Evolutionary conservation across 345 rosid genomes (phyloP), one percentile per base, ranked within the genome.

Genomic region (Zanthoxylum bungeanum): DNA sequence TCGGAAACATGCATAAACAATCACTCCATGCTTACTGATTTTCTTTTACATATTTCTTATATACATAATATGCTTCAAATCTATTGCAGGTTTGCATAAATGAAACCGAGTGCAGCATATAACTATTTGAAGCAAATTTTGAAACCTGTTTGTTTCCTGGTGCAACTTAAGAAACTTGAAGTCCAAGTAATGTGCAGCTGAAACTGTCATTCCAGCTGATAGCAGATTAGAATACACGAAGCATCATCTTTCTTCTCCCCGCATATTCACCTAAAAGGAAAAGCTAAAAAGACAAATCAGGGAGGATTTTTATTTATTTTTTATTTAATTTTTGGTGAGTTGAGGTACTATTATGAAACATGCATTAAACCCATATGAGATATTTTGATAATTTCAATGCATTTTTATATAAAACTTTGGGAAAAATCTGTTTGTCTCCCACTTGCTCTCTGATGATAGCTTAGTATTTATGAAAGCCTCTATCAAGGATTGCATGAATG

Each of bases 181-280:
- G 74, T 83, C 10, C 89, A 88, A 79, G 93, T 83, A 71, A 68
- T 50, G 0, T 88, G 93, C 79, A 70, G 76, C 74, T 87, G 76
- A 82, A 70, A 19, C 46, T 33, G 14, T n/a, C 58, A 64, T 25
- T 60, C 70, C 53, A 28, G 27, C 49, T 4, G 59, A 22, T 4
- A 40, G 37, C 62, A 47, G 59, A 42, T 40, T 51, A 36, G n/a
- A 39, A 24, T 17, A 8, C 42, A 62, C 1, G 4, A 14, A 4
- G 49, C 19, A 14, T 44, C 30, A 33, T 3, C n/a, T 11, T 25
- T 19, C 6, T n/a, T 19, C 37, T 8, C 25, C 37, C 25, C 0
- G 9, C 3, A 19, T 16, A 14, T 37, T 51, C 44, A 47, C 63
- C 30, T 4, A 60, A 14, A 6, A 68, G n/a, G 7, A 39, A 11